Base-by-base conservation (phyloP, 2,329 filamentous ascomycete genomes). In the Thielaviopsis musarum region DNA sequence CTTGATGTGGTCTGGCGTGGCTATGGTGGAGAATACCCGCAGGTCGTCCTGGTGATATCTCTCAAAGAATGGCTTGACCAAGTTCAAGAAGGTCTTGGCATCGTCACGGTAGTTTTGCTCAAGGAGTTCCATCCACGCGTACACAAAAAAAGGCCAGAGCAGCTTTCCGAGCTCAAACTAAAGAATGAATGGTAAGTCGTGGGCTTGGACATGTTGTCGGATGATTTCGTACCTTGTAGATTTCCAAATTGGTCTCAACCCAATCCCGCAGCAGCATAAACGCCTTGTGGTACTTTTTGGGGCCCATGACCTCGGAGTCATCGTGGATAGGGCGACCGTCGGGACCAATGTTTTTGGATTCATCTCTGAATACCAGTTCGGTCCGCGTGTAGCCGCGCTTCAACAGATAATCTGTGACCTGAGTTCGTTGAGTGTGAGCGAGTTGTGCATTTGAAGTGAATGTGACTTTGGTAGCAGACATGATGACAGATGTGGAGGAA, bases 321-420 rank as follows among this genome's bases (percentile, higher is more conserved):
- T 59, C 61, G 26, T 83, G 78, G 38, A 91, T 79, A 1, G 89
- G 88, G 61, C 86, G 82, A 9, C 90, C 91, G 69, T 90, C 88
- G 22, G 85, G 79, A 60, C 91, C 88, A 51, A 93, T 78, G 65
- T 90, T 84, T 24, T 87, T 84, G 1, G 91, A 95, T 71, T 98
- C 93, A 70, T 89, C 86, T 52, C 93, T 83, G 58, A 98, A 87
- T 69, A 93, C 88, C 21, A 91, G 88, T 71, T 98, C 93, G 0
- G 93, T 97, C 24, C 87, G 81, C 58, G 84, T 90, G 71, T 96
- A 98, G 0, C 93, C 93, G 65, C 96, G 91, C 70, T 98, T 98
- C 2, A 90, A 82, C 0, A 98, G 77, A 70, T 98, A 98, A 66
- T 98, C 93, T 9, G 95, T 91, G 3, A 98, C 80, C 80, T 83